Evolutionary conservation across 2,329 filamentous ascomycete species (phyloP), one percentile per base, ranked within the genome.

Genomic region (Didymella glomerata): DNA sequence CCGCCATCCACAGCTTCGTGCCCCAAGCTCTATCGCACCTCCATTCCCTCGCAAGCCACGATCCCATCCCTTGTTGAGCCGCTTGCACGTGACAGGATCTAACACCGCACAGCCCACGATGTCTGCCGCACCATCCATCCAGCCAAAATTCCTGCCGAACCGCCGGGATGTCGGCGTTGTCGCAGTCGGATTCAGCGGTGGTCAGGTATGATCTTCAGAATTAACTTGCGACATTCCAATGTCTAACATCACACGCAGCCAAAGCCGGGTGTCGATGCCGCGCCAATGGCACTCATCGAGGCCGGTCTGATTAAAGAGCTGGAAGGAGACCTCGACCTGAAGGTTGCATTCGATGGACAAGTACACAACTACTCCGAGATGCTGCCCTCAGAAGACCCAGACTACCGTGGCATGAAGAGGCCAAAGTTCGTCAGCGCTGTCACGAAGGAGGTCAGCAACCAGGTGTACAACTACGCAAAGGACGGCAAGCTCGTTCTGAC

Each of bases 141-240:
- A 81, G 48, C 84, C 86, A 61, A 93, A 90, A 74, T 98, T 97
- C 82, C 89, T 98, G 68, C 84, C 89, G 64, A 84, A 89, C 74
- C 86, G 88, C 30, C 85, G 91, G 73, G 89, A 98, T 73, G 84
- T 99, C 65, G 95, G 94, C 63, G 86, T 99, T 56, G 92, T 98
- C 36, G 93, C 94, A 48, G 95, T 98, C 36, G 94, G 94, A 63
- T 99, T 98, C 83, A 96, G 93, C 53, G 94, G 94, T 67, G 95
- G 95, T 57, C 95, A 97, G 87, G 93, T 95, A 87, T 69, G 83
- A 10, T 58, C 42, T 34, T 4, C 20, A 24, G 20, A 11, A 10
- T 2, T 10, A 10, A 3, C 7, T 54, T 56, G n/a, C n/a, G 34
- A 18, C 18, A 27, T 48, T 58, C 51, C 32, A 44, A 40, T 2